Conservation (phyloP, 768 basidiomycete genomes). For the Trametes villosa region DNA sequence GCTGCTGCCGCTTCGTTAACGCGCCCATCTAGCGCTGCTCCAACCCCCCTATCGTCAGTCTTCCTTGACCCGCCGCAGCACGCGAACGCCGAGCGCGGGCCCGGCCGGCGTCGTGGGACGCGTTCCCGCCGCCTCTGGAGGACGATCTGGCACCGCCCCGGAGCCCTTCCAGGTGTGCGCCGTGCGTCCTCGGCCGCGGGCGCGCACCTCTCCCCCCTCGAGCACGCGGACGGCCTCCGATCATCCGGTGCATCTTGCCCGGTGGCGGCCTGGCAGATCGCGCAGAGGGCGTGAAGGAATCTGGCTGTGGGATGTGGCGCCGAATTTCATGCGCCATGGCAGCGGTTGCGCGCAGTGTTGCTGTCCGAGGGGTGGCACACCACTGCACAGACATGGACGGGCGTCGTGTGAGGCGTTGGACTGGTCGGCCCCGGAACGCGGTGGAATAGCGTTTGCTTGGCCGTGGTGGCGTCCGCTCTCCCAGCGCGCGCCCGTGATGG, state of each 20-base stretch:
- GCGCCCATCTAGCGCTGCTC: not conserved
- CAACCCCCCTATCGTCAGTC: conserved; percentile 1
- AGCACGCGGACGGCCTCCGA: not conserved
- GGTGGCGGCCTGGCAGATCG: not conserved
- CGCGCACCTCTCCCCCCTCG: not conserved
- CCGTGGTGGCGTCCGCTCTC: conserved; percentile 6
- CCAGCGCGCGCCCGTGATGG: not conserved
- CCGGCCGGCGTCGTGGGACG: not conserved
- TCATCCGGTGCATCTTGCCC: not conserved
- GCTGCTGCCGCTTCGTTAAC: too few species aligned
- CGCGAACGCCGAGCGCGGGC: not conserved
- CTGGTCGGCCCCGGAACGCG: not conserved
- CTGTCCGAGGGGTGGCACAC: not conserved
- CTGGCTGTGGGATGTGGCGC: too few species aligned
- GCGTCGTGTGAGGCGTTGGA: too few species aligned
- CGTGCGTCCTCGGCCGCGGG: not conserved
- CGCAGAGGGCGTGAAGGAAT: too few species aligned
- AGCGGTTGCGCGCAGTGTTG: too few species aligned
- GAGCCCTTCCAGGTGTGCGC: not conserved
- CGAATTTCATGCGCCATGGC: too few species aligned
- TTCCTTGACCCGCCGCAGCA: conserved; percentile 19
- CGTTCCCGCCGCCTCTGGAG: not conserved
- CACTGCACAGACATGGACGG: too few species aligned
- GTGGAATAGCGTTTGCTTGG: not conserved
- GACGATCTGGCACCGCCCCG: conserved; percentile 11